phyloP scores from a whole-genome alignment of 1,139 yeast species.

The Geotrichum macrosporum region DNA sequence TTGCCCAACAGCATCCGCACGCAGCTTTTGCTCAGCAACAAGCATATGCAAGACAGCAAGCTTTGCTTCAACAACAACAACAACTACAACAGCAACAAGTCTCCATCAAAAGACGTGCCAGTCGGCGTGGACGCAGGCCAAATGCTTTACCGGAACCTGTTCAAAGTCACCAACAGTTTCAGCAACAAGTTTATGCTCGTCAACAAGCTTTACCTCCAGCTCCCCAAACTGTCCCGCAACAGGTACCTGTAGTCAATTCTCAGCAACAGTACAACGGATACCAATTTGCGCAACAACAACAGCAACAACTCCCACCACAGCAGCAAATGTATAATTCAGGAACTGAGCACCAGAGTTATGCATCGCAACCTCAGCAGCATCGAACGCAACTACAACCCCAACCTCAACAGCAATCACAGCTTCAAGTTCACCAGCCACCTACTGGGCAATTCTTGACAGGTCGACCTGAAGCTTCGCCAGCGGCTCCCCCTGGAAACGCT shows the following conservation, averaged over 20 bases:
- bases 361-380: slow-evolving; percentile 4
- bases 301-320: background rate
- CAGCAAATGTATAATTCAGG: slow-evolving; percentile 1
- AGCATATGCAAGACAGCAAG: background rate
- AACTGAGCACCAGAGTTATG: slow-evolving; percentile 1
- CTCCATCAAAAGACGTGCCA: background rate
- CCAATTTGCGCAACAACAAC: slow-evolving; percentile 3
- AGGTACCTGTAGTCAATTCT: too few species aligned
- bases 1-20: slow-evolving; percentile 4
- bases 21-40: slow-evolving; percentile 4
- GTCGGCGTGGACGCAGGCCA: slow-evolving; percentile 3
- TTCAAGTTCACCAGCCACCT: too few species aligned
- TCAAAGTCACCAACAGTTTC: slow-evolving; percentile 6
- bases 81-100: too few species aligned
- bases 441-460: slow-evolving; percentile 1
- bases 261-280: slow-evolving; percentile 1
- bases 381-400: too few species aligned
- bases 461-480: background rate
- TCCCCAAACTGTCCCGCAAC: background rate
- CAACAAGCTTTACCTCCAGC: background rate
- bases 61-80: background rate
- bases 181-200: slow-evolving; percentile 3
- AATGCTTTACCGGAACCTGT: slow-evolving; percentile 7
- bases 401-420: slow-evolving; percentile 4
- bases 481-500: background rate